phyloP scores from a whole-genome alignment of 1,139 yeast species.

The Suhomyces ambrosiae region DNA sequence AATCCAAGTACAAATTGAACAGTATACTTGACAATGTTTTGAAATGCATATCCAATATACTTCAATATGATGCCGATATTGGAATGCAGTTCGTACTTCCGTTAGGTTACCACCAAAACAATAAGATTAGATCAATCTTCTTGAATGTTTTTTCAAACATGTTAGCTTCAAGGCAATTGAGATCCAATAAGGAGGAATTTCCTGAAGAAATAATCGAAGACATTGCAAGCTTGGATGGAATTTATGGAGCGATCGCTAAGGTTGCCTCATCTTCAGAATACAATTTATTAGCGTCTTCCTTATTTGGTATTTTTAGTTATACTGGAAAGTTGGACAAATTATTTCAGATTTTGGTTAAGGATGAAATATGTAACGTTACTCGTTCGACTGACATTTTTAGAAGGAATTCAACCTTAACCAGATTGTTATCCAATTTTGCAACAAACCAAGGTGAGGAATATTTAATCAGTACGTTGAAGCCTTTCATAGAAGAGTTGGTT shows the following conservation, averaged over 20 bases:
- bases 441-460: constrained; percentile 66
- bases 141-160: constrained; percentile 74
- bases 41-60: constrained; percentile 63
- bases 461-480: constrained; percentile 53
- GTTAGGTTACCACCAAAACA: constrained; percentile 72
- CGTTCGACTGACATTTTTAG: constrained; percentile 74
- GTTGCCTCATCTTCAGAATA: constrained; percentile 60
- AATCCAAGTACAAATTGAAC: constrained; percentile 55
- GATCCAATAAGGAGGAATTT: constrained; percentile 26
- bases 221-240: constrained; percentile 29
- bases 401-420: constrained; percentile 80
- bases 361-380: constrained; percentile 62
- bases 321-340: constrained; percentile 56
- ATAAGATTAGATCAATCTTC: constrained; percentile 67
- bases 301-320: constrained; percentile 63
- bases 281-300: constrained; percentile 60
- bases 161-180: constrained; percentile 46
- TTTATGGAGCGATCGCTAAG: constrained; percentile 60
- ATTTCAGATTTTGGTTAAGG: constrained; percentile 56
- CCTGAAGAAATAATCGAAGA: constrained; percentile 26
- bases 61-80: constrained; percentile 73
- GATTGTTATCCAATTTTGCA: constrained; percentile 72
- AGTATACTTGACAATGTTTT: constrained; percentile 67
- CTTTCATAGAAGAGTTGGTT: constrained; percentile 56
- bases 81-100: constrained; percentile 80